Evolutionary conservation across 768 basidiomycete genomes (phyloP), one percentile per base, ranked within the genome.

Genomic region (Collybia mongolica): DNA sequence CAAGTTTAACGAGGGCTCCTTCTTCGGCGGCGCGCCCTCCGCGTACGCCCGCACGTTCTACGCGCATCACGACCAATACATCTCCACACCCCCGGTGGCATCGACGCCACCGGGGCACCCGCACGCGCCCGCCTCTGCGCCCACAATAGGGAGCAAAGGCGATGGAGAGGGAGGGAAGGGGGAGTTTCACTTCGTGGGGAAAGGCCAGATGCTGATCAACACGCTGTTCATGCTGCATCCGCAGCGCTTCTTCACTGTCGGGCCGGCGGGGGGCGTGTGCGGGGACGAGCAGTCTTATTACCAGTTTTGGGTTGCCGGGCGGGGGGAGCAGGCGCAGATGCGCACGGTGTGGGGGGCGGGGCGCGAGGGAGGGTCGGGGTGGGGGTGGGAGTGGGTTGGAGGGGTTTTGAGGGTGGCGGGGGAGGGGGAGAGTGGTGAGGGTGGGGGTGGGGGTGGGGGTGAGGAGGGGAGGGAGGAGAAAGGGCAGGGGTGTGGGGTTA

Each of bases 1-100:
- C 32, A 77, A 81, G 59, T 68, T 82, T 40, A 77, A 76, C 52
- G 74, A 82, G 72, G 80, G 81, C 78, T 80, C 81, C 0, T 82
- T 82, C 59, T 83, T 83, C 49, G 82, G 82, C 7, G 80, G 80
- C 6, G 60, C 72, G 0, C 74, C 74, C 1, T 32, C 56, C 7
- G 68, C 77, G 80, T 82, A 69, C 64, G 58, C 69, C 0, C 48
- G 61, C 12, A 62, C 64, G 1, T 84, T 72, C 59, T 83, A 80
- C 57, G 64, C 70, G 0, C 77, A 77, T 51, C 82, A 82, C 60
- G 67, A 81, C 59, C 50, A 71, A 51, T 82, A 81, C 63, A 72
- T 81, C 35, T 58, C 63, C 5, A 65, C 63, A n/a, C 66, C 66
- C n/a, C n/a, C 68, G 7, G 44, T 52, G 9, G 12, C 38, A 18